phyloP scores from a whole-genome alignment of 2,329 filamentous ascomycete species.

The Alternaria longipes region DNA sequence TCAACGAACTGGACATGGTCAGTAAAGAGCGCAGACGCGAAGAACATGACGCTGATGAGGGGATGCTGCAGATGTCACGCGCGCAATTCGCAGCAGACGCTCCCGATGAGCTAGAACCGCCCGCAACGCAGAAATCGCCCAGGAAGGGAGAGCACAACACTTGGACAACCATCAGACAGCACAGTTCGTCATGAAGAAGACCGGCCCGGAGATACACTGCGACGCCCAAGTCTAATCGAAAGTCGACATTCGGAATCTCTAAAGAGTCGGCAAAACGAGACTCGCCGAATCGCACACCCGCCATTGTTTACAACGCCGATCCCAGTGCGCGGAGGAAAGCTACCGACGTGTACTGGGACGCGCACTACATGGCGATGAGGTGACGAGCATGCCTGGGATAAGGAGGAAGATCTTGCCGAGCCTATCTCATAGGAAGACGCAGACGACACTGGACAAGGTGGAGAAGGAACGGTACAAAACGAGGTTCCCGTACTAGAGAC shows the following conservation, averaged over 20 bases:
- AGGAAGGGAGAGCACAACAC: conserved; percentile 33
- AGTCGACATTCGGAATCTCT: conserved; percentile 58
- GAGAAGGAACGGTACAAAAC: conserved; percentile 39
- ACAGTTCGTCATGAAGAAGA: conserved; percentile 47
- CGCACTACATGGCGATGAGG: conserved; percentile 68
- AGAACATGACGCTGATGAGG: conserved; percentile 30
- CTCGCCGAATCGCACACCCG: conserved; percentile 63
- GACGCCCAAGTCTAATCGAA: conserved; percentile 57
- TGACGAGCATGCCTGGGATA: conserved; percentile 73
- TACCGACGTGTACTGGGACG: conserved; percentile 78
- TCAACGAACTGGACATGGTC: conserved; percentile 33
- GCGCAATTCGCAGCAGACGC: conserved; percentile 22
- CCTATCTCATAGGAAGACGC: conserved; percentile 71
- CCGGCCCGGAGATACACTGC: conserved; percentile 31
- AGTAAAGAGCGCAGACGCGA: conserved; percentile 46
- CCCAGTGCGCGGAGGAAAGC: conserved; percentile 86
- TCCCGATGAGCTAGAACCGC: conserved; percentile 29
- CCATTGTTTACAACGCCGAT: conserved; percentile 75
- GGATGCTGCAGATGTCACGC: conserved; percentile 40
- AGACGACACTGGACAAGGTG: conserved; percentile 35
- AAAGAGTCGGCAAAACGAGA: conserved; percentile 47
- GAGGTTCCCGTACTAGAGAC: conserved; percentile 58
- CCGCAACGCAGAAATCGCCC: conserved; percentile 44
- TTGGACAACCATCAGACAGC: conserved; percentile 41
- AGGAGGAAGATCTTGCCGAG: conserved; percentile 72